Percentiles rank a stretch among this genome's conserved stretches.
Evolutionary conservation across 164 flowering plant species (phyloP).

Genomic region (Umbellularia californica): DNA sequence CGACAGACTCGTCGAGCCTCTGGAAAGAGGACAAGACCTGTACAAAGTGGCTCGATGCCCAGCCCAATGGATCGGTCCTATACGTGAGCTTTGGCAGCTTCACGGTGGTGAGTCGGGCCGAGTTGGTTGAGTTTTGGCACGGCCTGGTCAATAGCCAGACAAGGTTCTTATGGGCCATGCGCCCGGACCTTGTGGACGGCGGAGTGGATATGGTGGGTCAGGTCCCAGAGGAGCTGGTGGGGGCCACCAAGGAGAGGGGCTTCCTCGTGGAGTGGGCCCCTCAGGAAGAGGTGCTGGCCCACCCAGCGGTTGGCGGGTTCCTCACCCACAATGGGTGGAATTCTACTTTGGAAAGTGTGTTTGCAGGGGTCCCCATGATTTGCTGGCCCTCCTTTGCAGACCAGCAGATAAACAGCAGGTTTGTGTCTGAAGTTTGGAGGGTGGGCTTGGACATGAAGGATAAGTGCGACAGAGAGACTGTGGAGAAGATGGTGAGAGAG

Average conservation of each 20-base stretch:
- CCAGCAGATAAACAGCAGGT: conserved; percentile 27
- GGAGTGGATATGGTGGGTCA: not conserved
- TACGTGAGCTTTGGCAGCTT: conserved; percentile 60
- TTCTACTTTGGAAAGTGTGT: conserved; percentile 25
- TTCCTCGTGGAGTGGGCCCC: conserved; percentile 29
- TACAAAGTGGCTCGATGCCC: conserved; percentile 45
- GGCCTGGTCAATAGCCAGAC: conserved; percentile 39
- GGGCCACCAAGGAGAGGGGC: conserved; percentile 27
- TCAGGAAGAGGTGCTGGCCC: conserved; percentile 26
- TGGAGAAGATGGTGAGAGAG: conserved; percentile 31
- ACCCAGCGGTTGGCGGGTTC: conserved; percentile 31
- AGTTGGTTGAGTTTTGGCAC: conserved; percentile 45
- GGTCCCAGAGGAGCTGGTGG: conserved; percentile 18
- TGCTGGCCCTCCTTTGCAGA: conserved; percentile 27
- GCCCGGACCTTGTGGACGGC: conserved; percentile 26
- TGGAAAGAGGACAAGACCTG: conserved; percentile 40
- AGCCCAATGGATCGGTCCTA: conserved; percentile 39
- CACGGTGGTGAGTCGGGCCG: conserved; percentile 7
- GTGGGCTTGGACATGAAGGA: conserved; percentile 31
- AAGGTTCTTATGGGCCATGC: conserved; percentile 45
- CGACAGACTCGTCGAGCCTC: conserved; percentile 11
- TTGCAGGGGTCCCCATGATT: conserved; percentile 27
- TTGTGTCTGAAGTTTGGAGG: conserved; percentile 22
- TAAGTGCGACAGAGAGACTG: conserved; percentile 16
- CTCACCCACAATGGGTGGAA: conserved; percentile 34